These are phyloP conservation scores for Luzula sylvatica DNA, from an alignment of 176 grass and related monocot species.

Conservation along the genomic window DNA sequence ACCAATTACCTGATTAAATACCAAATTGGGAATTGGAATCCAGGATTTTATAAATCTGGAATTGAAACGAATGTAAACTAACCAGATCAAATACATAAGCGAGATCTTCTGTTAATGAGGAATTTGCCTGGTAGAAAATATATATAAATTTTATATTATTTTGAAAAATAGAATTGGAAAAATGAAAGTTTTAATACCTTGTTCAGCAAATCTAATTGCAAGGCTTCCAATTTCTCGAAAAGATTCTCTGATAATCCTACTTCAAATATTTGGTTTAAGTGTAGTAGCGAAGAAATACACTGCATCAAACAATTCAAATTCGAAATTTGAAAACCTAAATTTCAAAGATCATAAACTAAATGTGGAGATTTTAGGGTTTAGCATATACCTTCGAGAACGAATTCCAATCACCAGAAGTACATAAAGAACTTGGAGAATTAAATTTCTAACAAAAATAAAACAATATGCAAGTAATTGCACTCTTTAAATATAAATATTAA, in stretches of 20 bases:
- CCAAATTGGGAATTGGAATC: too few relatives aligned
- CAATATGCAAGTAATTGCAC: background rate
- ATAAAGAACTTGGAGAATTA: conserved; percentile 76
- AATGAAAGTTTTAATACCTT: conserved; percentile 45
- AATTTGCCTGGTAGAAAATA: conserved; percentile 67
- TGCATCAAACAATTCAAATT: conserved; percentile 21
- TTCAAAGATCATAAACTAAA: background rate
- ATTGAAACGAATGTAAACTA: conserved; percentile 18
- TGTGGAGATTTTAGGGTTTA: background rate
- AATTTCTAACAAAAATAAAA: conserved; percentile 69
- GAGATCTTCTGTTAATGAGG: conserved; percentile 71
- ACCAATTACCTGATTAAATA: conserved; percentile 53
- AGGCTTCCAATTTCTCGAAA: conserved; percentile 56
- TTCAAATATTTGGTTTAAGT: conserved; percentile 96
- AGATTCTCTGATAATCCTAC: conserved; percentile 88
- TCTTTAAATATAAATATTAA: conserved; percentile 26
- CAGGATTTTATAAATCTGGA: background rate
- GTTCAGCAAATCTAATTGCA: conserved; percentile 53
- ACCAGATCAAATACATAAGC: conserved; percentile 94
- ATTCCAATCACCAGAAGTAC: conserved; percentile 78
- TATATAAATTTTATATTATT: conserved; percentile 3
- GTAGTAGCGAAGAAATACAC: conserved; percentile 81
- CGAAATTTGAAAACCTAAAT: background rate
- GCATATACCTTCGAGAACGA: conserved; percentile 62
- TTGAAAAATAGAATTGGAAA: background rate